Evolutionary conservation across 202 grass and related monocot species (phyloP).

Genomic region (Bolboschoenoplectus hybrid): DNA sequence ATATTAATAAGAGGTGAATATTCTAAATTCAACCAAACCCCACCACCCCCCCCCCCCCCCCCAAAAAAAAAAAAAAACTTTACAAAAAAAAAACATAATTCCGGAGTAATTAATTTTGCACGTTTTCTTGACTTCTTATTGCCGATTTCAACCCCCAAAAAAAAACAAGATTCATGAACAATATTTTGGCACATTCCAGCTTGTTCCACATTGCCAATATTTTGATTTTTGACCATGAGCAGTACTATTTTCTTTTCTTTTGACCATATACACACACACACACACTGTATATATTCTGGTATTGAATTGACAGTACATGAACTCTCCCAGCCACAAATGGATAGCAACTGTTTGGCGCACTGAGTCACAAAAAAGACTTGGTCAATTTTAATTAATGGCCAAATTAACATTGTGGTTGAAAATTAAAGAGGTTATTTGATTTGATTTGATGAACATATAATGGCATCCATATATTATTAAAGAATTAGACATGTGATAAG

Average conservation of each 20-base stretch:
- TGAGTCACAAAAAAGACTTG: not conserved
- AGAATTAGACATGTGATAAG: not conserved
- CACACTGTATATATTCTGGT: constrained; percentile 1
- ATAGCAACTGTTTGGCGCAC: constrained; percentile 6
- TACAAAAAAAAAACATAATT: too few species aligned
- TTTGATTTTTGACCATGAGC: not conserved
- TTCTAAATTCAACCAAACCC: too few species aligned
- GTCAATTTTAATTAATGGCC: not conserved
- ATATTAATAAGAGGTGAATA: too few species aligned
- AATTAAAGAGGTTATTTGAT: not conserved
- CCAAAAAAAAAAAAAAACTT: too few species aligned
- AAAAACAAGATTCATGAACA: not conserved
- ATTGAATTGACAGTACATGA: not conserved
- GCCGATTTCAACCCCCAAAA: not conserved
- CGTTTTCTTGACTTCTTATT: not conserved
- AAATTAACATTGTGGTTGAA: not conserved
- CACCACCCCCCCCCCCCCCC: too few species aligned
- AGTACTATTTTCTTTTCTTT: not conserved
- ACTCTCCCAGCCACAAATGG: constrained; percentile 16
- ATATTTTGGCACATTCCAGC: constrained; percentile 19
- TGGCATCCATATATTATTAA: not conserved
- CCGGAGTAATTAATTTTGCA: not conserved
- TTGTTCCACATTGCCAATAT: not conserved
- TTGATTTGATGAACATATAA: not conserved
- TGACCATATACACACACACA: not conserved